These are phyloP conservation scores for Schizothecium vesticola DNA, from an alignment of 495 filamentous ascomycete species.

Conservation along the genomic window DNA sequence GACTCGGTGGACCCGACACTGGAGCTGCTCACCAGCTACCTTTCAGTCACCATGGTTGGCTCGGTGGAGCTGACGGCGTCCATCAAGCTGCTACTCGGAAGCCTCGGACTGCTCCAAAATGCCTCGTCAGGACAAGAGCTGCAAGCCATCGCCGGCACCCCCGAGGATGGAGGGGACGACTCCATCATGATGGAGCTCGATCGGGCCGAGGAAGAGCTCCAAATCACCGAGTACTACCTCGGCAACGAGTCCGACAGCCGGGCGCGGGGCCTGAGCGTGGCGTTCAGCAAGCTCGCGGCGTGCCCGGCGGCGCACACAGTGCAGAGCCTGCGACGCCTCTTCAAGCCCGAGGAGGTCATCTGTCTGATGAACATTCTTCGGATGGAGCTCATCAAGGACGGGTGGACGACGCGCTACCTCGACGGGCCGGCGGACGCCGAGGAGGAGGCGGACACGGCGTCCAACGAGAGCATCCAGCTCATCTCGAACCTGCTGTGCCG, in stretches of 20 bases:
- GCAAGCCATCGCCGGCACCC: not conserved
- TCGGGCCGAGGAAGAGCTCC: slow-evolving; percentile 43
- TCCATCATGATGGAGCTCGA: slow-evolving; percentile 44
- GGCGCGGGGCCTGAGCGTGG: slow-evolving; percentile 41
- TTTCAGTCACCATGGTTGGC: slow-evolving; percentile 46
- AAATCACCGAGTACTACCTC: slow-evolving; percentile 47
- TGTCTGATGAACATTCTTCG: slow-evolving; percentile 69
- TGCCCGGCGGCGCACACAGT: slow-evolving; percentile 55
- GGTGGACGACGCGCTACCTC: slow-evolving; percentile 66
- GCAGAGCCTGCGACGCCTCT: slow-evolving; percentile 56
- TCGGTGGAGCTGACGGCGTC: slow-evolving; percentile 43
- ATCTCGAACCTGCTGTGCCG: slow-evolving; percentile 66
- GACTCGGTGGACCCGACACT: slow-evolving; percentile 57
- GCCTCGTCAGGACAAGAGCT: slow-evolving; percentile 28
- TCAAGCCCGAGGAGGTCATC: slow-evolving; percentile 62
- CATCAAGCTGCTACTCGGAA: slow-evolving; percentile 46
- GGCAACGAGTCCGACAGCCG: slow-evolving; percentile 30
- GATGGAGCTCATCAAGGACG: slow-evolving; percentile 56
- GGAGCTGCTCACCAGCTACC: slow-evolving; percentile 51
- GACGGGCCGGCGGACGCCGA: slow-evolving; percentile 43
- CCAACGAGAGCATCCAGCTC: slow-evolving; percentile 50
- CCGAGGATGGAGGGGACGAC: slow-evolving; percentile 28
- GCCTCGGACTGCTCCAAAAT: slow-evolving; percentile 43
- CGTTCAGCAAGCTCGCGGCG: slow-evolving; percentile 59
- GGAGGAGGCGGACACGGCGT: slow-evolving; percentile 49